Base-by-base conservation (phyloP, 345 rosid species). In the Hibiscus mutabilis region DNA sequence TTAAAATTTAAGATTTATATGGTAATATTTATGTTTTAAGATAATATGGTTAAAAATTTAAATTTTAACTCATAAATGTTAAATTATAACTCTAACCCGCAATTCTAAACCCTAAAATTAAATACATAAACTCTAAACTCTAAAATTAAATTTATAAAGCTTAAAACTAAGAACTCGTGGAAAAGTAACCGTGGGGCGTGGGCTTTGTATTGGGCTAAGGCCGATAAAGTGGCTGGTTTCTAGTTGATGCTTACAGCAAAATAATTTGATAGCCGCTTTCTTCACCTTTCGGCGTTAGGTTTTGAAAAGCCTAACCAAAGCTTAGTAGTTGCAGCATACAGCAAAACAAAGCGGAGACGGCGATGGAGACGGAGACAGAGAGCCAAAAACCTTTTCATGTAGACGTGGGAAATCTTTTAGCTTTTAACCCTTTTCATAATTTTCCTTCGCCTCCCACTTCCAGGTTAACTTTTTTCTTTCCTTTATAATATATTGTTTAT, bases 401-500 rank as follows among this genome's bases (percentile, higher is more conserved):
- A 1, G 93, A 93, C 88, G 81, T 89, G 35, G 96, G 97, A 21
- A 82, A 91, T 82, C 93, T 93, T 52, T 56, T 86, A 71, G 92
- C 85, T 73, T 89, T 79, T 73, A 84, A 91, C 75, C 75, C 87
- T 12, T 79, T 65, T 71, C 86, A 88, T 74, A 75, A 60, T 27
- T 84, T 86, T 9, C 19, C 62, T 25, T 59, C 62, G 35, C 18
- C 27, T n/a, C 62, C 62, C 62, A 59, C 62, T 58, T 25, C 62
- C 10, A 58, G 62, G 62, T 58, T n/a, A n/a, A n/a, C n/a, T 58
- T 25, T 14, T 3, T 59, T 37, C 11, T 37, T 37, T 8, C 42
- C 42, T 7, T 37, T 37, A 37, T 37, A 37, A 33, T 37, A 7
- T 7, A 2, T n/a, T 4, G 1, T 6, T 4, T 6, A 14, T 3